phyloP scores from a whole-genome alignment of 2,329 filamentous ascomycete genomes.

The Teratosphaeria destructans region DNA sequence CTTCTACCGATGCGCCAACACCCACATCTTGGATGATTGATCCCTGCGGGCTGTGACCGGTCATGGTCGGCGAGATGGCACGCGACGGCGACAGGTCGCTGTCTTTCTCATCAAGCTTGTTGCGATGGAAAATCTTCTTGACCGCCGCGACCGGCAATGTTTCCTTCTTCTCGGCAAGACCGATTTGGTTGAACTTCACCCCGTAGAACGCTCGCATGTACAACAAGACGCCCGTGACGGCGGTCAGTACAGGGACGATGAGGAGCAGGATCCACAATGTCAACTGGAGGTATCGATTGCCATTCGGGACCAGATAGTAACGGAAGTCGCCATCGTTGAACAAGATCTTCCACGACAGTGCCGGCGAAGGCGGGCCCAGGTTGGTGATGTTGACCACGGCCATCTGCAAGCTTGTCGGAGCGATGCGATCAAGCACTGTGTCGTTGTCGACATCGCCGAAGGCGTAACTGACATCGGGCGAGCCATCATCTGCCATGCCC shows the following conservation, averaged over 20 bases:
- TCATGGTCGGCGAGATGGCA: constrained; percentile 7
- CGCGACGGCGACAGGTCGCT: constrained; percentile 5
- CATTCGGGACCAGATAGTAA: constrained; percentile 44
- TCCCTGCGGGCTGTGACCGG: constrained; percentile 3
- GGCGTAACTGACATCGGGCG: constrained; percentile 49
- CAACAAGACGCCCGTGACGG: constrained; percentile 40
- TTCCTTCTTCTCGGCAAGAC: constrained; percentile 41
- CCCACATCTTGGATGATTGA: constrained; percentile 14
- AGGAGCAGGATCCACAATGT: constrained; percentile 45
- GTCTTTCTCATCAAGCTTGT: constrained; percentile 17
- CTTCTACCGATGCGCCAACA: constrained; percentile 15
- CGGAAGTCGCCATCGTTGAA: constrained; percentile 45
- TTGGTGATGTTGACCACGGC: constrained; percentile 51
- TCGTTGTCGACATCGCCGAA: constrained; percentile 54
- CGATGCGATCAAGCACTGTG: constrained; percentile 50
- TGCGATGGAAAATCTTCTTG: constrained; percentile 13
- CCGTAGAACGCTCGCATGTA: constrained; percentile 54
- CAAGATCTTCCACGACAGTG: constrained; percentile 45
- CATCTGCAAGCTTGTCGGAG: constrained; percentile 46
- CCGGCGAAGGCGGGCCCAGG: constrained; percentile 41
- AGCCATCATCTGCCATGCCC: constrained; percentile 54
- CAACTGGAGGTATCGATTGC: constrained; percentile 45
- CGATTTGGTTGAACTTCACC: constrained; percentile 52
- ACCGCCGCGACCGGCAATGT: constrained; percentile 20
- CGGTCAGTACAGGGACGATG: constrained; percentile 43